These are phyloP conservation scores for Dysphania ambrosioides DNA, from an alignment of 148 eudicot genomes.

Conservation along the genomic window DNA sequence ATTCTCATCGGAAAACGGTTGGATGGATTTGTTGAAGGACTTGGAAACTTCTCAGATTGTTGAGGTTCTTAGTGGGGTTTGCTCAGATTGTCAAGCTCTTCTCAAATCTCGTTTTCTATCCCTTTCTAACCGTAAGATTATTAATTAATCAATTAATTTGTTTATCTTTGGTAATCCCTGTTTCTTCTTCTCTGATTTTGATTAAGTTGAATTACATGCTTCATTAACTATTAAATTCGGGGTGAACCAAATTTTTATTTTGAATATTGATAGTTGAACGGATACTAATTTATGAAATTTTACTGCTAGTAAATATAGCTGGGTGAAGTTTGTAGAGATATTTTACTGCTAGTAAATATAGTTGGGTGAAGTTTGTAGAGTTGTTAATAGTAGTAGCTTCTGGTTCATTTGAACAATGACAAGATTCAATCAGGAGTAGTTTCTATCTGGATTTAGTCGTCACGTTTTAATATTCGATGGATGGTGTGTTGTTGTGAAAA, in stretches of 20 bases:
- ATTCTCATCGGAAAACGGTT: constrained; percentile 17
- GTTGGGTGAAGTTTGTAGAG: neutral
- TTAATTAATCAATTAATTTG: neutral
- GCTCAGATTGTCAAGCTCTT: constrained; percentile 26
- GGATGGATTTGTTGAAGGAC: constrained; percentile 16
- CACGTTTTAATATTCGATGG: neutral
- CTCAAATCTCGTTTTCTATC: constrained; percentile 22
- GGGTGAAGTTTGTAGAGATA: neutral
- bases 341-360: neutral
- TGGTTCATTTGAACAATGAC: no score
- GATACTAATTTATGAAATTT: neutral
- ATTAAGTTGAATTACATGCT: no score
- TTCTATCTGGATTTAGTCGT: no score
- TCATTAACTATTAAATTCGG: neutral
- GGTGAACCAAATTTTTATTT: neutral
- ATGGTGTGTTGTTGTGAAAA: neutral
- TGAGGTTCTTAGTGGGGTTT: constrained; percentile 27
- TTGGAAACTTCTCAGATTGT: constrained; percentile 28
- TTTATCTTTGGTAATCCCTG: neutral
- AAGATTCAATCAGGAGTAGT: no score
- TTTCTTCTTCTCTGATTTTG: neutral
- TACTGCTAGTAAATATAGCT: neutral
- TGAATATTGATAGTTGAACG: neutral
- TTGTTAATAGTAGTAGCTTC: no score
- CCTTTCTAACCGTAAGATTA: constrained; percentile 20